These are phyloP conservation scores for Eucalyptus fibrosa DNA, from an alignment of 345 rosid species.

Conservation along the genomic window DNA sequence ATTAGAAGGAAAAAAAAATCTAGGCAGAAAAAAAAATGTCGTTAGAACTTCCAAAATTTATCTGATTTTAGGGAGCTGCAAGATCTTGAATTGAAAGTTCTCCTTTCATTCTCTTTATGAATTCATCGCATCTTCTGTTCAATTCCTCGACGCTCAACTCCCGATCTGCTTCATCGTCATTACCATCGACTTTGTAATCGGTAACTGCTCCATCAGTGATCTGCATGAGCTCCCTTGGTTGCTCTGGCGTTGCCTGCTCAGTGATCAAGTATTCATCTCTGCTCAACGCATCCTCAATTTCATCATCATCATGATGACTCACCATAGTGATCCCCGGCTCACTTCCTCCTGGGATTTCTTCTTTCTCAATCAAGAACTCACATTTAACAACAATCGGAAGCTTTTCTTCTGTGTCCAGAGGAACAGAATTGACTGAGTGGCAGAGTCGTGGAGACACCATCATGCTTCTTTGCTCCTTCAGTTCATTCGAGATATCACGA, in stretches of 20 bases:
- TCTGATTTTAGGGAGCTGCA: not conserved
- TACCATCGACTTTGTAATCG: not conserved
- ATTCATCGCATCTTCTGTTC: slow-evolving; percentile 60
- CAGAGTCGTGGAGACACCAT: too few species aligned
- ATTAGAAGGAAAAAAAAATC: not conserved
- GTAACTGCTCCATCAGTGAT: not conserved
- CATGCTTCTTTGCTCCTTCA: not conserved
- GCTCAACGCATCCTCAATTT: not conserved
- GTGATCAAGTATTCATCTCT: not conserved
- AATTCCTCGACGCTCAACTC: slow-evolving; percentile 41
- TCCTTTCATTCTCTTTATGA: slow-evolving; percentile 46
- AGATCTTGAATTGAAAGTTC: not conserved
- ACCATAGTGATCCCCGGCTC: not conserved
- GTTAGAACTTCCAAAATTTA: not conserved
- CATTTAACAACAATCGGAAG: not conserved
- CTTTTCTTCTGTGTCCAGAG: not conserved
- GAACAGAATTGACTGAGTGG: too few species aligned
- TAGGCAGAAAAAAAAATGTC: not conserved
- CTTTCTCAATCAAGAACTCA: not conserved
- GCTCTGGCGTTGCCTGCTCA: not conserved
- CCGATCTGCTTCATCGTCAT: slow-evolving; percentile 1
- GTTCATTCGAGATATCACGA: not conserved
- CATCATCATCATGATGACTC: not conserved
- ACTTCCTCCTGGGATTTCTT: not conserved
- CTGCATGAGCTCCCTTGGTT: not conserved